Percentiles rank a stretch among this genome's conserved stretches.
phyloP scores from a whole-genome alignment of 257 asterid species.

The Solanum virginianum region DNA sequence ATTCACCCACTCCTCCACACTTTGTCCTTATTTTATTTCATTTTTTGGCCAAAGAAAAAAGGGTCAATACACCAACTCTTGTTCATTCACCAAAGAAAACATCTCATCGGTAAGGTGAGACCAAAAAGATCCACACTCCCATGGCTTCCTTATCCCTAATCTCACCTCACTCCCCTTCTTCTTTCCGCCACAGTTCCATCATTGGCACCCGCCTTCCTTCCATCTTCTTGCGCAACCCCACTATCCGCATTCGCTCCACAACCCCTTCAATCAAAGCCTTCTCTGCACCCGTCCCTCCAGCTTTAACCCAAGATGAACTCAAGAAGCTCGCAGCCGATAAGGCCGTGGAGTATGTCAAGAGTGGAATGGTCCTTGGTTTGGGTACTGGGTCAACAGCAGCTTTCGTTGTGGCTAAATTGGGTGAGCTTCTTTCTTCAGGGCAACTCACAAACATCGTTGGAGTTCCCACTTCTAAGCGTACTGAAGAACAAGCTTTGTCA shows the following conservation, averaged over 20 bases:
- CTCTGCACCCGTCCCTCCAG: constrained; percentile 28
- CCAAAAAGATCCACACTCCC: background rate
- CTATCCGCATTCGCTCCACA: constrained; percentile 1
- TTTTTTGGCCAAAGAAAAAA: background rate
- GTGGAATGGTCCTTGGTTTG: constrained; percentile 92
- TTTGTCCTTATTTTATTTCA: background rate
- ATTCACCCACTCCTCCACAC: background rate
- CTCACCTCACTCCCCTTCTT: background rate
- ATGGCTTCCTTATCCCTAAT: constrained; percentile 16
- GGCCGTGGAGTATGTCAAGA: constrained; percentile 72
- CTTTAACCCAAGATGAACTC: constrained; percentile 73
- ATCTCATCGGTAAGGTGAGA: background rate
- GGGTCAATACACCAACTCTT: background rate
- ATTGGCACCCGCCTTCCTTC: background rate
- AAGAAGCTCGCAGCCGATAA: constrained; percentile 88
- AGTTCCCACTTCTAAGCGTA: constrained; percentile 75
- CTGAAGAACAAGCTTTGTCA: constrained; percentile 58
- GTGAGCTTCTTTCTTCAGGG: constrained; percentile 61
- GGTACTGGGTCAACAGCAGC: constrained; percentile 99
- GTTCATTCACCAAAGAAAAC: background rate
- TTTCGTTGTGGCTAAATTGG: constrained; percentile 82
- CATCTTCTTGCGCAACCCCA: background rate
- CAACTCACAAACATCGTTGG: constrained; percentile 54
- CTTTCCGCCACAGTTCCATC: constrained; percentile 3
- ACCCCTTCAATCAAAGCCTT: constrained; percentile 18